These are phyloP conservation scores for Phytopythium delawarense DNA, from an alignment of 352 stramenopile genomes.

Conservation along the genomic window DNA sequence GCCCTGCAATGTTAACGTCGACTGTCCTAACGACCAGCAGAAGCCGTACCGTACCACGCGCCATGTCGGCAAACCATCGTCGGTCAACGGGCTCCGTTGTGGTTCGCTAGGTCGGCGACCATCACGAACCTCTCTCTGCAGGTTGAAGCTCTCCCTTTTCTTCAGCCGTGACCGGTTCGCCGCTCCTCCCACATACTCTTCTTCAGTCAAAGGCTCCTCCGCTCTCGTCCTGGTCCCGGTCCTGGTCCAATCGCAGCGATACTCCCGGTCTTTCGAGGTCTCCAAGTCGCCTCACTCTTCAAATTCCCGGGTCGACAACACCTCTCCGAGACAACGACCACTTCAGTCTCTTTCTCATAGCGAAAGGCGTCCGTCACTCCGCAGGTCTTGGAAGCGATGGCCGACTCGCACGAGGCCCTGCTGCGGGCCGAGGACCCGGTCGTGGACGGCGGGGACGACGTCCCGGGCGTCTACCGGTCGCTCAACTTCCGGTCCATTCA, in stretches of 20 bases:
- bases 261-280: background rate
- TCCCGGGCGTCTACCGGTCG: conserved; percentile 63
- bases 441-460: conserved; percentile 18
- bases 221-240: background rate
- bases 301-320: background rate
- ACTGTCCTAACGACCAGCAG: background rate
- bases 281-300: background rate
- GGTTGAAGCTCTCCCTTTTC: background rate
- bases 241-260: background rate
- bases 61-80: background rate
- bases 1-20: background rate
- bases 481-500: conserved; percentile 75
- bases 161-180: background rate
- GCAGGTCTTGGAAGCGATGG: background rate
- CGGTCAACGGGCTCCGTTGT: background rate
- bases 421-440: conserved; percentile 25
- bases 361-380: background rate
- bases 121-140: background rate
- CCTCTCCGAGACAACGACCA: background rate
- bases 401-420: conserved; percentile 8
- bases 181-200: background rate
- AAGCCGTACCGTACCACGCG: background rate
- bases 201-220: background rate
- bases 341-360: background rate
- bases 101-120: background rate